Base-by-base conservation (phyloP, 2,329 filamentous ascomycete genomes). In the Hymenoscyphus albidus region DNA sequence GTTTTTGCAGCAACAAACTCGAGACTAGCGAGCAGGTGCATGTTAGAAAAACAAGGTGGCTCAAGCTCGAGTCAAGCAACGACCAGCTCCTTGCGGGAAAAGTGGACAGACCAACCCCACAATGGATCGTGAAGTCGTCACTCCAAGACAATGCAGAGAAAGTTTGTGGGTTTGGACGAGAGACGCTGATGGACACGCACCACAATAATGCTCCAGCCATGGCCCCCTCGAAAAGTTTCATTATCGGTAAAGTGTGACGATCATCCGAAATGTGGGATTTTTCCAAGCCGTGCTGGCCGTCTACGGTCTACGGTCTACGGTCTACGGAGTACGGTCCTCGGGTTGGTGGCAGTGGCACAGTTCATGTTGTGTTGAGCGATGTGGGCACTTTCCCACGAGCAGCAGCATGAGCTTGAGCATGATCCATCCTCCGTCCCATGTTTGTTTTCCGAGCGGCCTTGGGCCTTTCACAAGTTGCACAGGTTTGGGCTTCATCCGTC, bases 201-300 rank as follows among this genome's bases (percentile, higher is more conserved):
- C 44, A 48, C n/a, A 35, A 35, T 35, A 7, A 27, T 35, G 35
- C 35, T 35, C 35, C 35, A 35, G 35, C 35, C 35, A 35, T 35
- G 38, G 18, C 40, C 31, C 40, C n/a, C 39, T 39, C 18, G 12
- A 13, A 12, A 9, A 32, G 3, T 18, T 10, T 42, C 38, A 38
- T 56, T 58, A 62, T 64, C 54, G 61, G 67, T 62, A 60, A 64
- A 62, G 61, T 51, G 48, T 66, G 67, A 64, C 59, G 69, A 70
- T 70, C 69, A 69, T 62, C 69, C 69, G 67, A 68, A 60, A 64
- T 63, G 57, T 65, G 61, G 67, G 61, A 65, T 62, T 22, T 51
- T 51, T 51, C 18, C 44, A 51, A 60, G 58, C 38, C 58, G 58
- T 51, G 44, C 44, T 51, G 44, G 44, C 44, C 44, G 18, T 51